Conservation (phyloP, 1,284 basidiomycete species). For the Sanguinoderma infundibulare region DNA sequence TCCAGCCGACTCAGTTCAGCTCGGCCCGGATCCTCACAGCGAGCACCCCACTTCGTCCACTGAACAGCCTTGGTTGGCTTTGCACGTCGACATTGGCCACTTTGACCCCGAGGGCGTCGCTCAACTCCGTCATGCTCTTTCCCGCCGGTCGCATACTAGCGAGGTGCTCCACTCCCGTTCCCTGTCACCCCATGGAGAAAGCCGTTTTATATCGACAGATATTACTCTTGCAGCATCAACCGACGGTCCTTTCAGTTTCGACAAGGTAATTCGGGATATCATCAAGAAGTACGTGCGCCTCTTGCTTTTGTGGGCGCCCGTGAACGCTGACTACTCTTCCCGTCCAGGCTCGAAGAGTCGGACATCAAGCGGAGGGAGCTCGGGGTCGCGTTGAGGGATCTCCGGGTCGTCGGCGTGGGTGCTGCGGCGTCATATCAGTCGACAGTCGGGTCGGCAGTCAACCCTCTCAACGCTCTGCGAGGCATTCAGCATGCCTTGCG, state of each 20-base stretch:
- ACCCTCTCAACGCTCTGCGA: slow-evolving; percentile 37
- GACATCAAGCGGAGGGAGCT: slow-evolving; percentile 49
- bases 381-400: slow-evolving; percentile 53
- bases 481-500: slow-evolving; percentile 36
- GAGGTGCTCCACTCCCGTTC: neutral
- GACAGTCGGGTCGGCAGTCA: slow-evolving; percentile 47
- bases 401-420: slow-evolving; percentile 53
- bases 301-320: neutral
- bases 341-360: slow-evolving; percentile 46
- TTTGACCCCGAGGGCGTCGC: slow-evolving; percentile 41
- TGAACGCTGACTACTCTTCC: neutral
- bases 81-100: slow-evolving; percentile 26
- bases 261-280: slow-evolving; percentile 43
- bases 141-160: slow-evolving; percentile 25
- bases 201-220: slow-evolving; percentile 22
- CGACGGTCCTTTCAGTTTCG: slow-evolving; percentile 50
- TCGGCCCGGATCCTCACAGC: neutral
- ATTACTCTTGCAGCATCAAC: slow-evolving; percentile 31
- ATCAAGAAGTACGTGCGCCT: slow-evolving; percentile 43
- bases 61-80: slow-evolving; percentile 5
- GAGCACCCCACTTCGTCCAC: neutral
- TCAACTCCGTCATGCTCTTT: slow-evolving; percentile 35
- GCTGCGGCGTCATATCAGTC: slow-evolving; percentile 45
- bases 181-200: neutral
- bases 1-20: too few relatives aligned